A percentile compares a stretch with the other conserved stretches of the same genome.
Evolutionary conservation across 257 asterid genomes (phyloP).

Genomic region (Orobanche coerulescens): DNA sequence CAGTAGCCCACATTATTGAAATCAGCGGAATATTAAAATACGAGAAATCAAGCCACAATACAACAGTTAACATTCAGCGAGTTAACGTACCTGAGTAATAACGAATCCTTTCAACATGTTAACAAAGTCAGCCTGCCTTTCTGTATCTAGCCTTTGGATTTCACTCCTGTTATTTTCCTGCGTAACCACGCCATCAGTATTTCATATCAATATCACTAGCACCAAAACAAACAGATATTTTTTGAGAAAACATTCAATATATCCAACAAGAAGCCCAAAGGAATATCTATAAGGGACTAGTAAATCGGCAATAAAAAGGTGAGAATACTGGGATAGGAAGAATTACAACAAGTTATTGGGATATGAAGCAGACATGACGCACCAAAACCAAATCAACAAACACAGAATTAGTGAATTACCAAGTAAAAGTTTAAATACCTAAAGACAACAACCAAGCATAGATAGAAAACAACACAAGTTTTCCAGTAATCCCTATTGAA

Average conservation of each 20-base stretch:
- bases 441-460: background rate
- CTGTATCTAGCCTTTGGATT: constrained; percentile 72
- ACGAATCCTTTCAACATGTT: constrained; percentile 89
- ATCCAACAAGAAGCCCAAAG: constrained; percentile 3
- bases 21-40: background rate
- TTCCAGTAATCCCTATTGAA: constrained; percentile 6
- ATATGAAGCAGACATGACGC: too few species aligned
- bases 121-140: constrained; percentile 62
- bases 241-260: background rate
- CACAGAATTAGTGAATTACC: too few species aligned
- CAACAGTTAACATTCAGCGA: constrained; percentile 1
- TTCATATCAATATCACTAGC: constrained; percentile 4
- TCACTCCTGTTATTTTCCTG: constrained; percentile 89
- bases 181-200: constrained; percentile 23
- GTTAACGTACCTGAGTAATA: constrained; percentile 55
- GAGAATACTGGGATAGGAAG: background rate
- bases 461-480: constrained; percentile 9
- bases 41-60: background rate
- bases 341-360: background rate
- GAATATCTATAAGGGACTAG: background rate
- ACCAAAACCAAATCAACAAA: too few species aligned
- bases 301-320: background rate
- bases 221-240: background rate
- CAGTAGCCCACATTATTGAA: background rate
- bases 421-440: background rate